phyloP scores from a whole-genome alignment of 345 rosid genomes.

The Carallia pectinifolia region DNA sequence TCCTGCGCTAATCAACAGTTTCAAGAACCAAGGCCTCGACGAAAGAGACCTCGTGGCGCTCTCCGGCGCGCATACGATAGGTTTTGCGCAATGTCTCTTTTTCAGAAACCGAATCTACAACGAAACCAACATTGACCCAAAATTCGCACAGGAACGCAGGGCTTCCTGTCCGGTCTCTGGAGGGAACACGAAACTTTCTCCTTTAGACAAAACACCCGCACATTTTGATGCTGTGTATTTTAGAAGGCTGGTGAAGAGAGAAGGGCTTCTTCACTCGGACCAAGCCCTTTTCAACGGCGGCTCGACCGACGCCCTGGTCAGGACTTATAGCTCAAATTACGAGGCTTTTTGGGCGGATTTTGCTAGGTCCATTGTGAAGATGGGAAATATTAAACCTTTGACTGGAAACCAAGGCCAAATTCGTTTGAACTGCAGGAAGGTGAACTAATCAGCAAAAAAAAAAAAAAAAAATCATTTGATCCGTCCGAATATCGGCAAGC shows the following conservation, averaged over 20 bases:
- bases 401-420: constrained; percentile 43
- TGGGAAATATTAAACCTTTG: constrained; percentile 55
- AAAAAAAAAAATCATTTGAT: neutral
- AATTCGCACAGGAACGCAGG: constrained; percentile 32
- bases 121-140: constrained; percentile 34
- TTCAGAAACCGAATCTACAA: constrained; percentile 38
- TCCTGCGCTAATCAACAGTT: constrained; percentile 30
- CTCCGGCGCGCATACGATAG: constrained; percentile 59
- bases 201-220: constrained; percentile 33
- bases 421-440: constrained; percentile 36
- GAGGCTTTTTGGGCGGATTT: constrained; percentile 38
- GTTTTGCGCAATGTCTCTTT: constrained; percentile 32
- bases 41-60: constrained; percentile 49
- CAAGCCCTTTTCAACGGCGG: constrained; percentile 48
- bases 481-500: too few species aligned
- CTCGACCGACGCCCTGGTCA: constrained; percentile 35
- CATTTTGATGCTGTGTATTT: constrained; percentile 42
- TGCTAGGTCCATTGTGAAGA: constrained; percentile 45
- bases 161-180: constrained; percentile 29
- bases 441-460: constrained; percentile 2
- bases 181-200: constrained; percentile 34
- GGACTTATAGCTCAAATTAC: constrained; percentile 22
- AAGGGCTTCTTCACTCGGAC: constrained; percentile 49
- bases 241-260: constrained; percentile 24
- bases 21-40: constrained; percentile 44